Conservation (phyloP, 352 stramenopile genomes). For the Globisporangium heterothallicum region DNA sequence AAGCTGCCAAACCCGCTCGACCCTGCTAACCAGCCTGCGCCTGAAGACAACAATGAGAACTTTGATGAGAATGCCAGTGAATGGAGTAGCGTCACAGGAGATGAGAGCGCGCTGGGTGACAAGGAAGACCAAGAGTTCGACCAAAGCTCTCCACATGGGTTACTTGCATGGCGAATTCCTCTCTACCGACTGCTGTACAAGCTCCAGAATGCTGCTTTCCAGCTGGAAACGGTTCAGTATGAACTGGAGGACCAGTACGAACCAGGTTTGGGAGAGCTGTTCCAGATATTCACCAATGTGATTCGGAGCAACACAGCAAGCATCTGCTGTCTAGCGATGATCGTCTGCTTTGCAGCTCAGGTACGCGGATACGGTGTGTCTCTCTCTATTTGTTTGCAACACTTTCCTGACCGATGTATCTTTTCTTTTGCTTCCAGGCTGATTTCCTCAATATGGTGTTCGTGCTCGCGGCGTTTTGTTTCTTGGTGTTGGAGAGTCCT, state of each 20-base stretch:
- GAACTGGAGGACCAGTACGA: constrained; percentile 78
- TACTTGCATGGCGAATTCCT: constrained; percentile 55
- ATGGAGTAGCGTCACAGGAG: constrained; percentile 80
- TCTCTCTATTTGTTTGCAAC: not conserved
- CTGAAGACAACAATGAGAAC: constrained; percentile 27
- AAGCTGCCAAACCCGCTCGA: constrained; percentile 55
- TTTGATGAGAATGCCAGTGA: constrained; percentile 72
- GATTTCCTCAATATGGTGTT: constrained; percentile 81
- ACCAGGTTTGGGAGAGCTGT: constrained; percentile 49
- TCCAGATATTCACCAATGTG: constrained; percentile 48
- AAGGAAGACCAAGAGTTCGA: constrained; percentile 79
- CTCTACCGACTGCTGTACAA: constrained; percentile 63
- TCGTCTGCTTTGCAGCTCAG: constrained; percentile 72
- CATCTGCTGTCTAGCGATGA: constrained; percentile 56
- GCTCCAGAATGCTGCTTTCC: constrained; percentile 70
- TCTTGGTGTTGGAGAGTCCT: constrained; percentile 72
- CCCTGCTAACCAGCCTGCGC: constrained; percentile 12
- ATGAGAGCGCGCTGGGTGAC: constrained; percentile 77
- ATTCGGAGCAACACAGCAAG: constrained; percentile 61
- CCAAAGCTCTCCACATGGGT: constrained; percentile 14
- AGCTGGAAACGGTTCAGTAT: constrained; percentile 59
- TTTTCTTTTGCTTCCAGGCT: constrained; percentile 26
- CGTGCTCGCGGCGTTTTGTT: constrained; percentile 59
- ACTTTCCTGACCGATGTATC: constrained; percentile 1
- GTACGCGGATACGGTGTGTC: constrained; percentile 19